These are phyloP conservation scores for Apodospora peruviana DNA, from an alignment of 495 filamentous ascomycete genomes.

Conservation along the genomic window DNA sequence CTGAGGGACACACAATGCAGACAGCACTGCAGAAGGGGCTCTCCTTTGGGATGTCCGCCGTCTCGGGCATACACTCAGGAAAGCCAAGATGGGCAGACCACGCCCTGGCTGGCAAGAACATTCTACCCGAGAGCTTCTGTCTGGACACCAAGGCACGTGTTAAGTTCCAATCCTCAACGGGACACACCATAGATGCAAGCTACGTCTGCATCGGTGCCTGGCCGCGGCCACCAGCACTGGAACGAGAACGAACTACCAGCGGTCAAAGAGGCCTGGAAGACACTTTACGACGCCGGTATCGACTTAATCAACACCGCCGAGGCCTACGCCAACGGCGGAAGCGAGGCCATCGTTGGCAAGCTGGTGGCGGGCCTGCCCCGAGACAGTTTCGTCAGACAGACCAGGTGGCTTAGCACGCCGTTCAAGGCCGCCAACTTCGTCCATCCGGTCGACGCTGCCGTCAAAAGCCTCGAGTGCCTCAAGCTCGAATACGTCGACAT, in stretches of 20 bases:
- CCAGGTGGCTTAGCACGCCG: constrained; percentile 2
- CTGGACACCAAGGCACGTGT: constrained; percentile 2
- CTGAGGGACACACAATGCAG: too few species aligned
- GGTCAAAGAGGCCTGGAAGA: constrained; percentile 31
- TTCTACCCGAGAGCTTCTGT: background rate
- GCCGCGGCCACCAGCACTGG: constrained; percentile 39
- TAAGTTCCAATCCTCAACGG: constrained; percentile 7
- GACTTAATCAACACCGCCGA: constrained; percentile 40
- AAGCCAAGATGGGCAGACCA: constrained; percentile 21
- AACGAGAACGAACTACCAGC: constrained; percentile 24
- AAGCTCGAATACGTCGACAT: constrained; percentile 7
- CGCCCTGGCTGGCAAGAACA: constrained; percentile 7
- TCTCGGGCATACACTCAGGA: constrained; percentile 26
- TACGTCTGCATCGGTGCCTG: constrained; percentile 34
- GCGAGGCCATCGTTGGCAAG: constrained; percentile 31
- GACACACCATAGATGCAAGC: constrained; percentile 19
- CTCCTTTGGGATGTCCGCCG: constrained; percentile 31
- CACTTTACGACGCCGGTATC: constrained; percentile 21
- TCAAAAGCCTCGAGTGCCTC: background rate
- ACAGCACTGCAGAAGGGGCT: constrained; percentile 32
- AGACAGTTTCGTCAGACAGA: constrained; percentile 13
- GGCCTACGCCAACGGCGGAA: constrained; percentile 34
- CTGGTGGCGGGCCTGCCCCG: constrained; percentile 30
- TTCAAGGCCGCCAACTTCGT: background rate
- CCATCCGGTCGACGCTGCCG: constrained; percentile 4